phyloP scores from a whole-genome alignment of 73 alveolate genomes.

The Tetrahymena elliotti region DNA sequence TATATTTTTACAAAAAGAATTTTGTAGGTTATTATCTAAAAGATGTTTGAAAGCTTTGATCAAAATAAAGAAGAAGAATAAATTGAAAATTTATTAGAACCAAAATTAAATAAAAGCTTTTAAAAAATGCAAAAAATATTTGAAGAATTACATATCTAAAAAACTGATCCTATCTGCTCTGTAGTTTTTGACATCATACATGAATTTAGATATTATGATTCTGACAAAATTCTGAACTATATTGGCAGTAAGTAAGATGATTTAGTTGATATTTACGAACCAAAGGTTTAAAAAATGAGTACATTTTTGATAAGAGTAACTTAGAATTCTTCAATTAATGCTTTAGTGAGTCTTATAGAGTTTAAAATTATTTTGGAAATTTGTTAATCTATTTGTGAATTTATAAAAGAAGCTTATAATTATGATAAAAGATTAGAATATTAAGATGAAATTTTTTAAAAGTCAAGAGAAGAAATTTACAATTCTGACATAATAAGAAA shows the following conservation, averaged over 20 bases:
- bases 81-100: neutral
- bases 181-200: neutral
- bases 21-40: neutral
- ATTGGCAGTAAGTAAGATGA: neutral
- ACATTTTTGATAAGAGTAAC: neutral
- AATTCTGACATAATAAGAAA: neutral
- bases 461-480: neutral
- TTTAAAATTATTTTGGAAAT: neutral
- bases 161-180: neutral
- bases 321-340: neutral
- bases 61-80: neutral
- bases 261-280: neutral
- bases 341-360: neutral
- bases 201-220: neutral
- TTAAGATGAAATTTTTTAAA: neutral
- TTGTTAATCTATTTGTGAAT: neutral
- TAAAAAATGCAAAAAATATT: neutral
- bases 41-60: neutral
- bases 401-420: neutral
- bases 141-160: neutral
- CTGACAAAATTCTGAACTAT: neutral
- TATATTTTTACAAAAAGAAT: neutral
- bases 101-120: neutral
- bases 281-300: neutral
- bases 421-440: neutral